A percentile compares a stretch with the other conserved stretches of the same genome.
phyloP scores from a whole-genome alignment of 345 rosid genomes.

The Rhizophora mangle region DNA sequence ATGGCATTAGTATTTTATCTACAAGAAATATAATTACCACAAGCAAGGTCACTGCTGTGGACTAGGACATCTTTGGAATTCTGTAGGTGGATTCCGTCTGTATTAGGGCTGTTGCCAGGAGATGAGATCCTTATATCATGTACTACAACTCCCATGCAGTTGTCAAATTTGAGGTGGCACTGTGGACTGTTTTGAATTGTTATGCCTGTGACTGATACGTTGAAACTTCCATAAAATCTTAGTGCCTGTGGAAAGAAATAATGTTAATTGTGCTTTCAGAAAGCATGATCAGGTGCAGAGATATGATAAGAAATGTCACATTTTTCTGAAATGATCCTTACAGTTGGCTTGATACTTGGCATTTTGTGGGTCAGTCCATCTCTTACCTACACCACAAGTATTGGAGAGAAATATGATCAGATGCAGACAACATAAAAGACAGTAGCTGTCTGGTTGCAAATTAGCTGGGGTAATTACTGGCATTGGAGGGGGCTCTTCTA shows the following conservation, averaged over 20 bases:
- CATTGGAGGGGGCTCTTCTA: constrained; percentile 49
- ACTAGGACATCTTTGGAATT: constrained; percentile 81
- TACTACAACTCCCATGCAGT: constrained; percentile 75
- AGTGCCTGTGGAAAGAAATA: constrained; percentile 58
- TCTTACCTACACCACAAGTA: constrained; percentile 52
- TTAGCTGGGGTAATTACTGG: constrained; percentile 46
- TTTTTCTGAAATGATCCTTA: constrained; percentile 37
- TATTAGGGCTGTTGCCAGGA: constrained; percentile 93
- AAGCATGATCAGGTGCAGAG: constrained; percentile 3
- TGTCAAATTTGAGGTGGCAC: constrained; percentile 95
- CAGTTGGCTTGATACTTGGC: constrained; percentile 90
- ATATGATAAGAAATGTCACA: constrained; percentile 2
- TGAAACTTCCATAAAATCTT: constrained; percentile 90
- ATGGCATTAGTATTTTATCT: no score
- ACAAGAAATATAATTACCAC: constrained; percentile 49
- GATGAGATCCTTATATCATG: constrained; percentile 67
- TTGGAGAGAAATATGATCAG: constrained; percentile 26
- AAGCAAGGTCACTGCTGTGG: constrained; percentile 60
- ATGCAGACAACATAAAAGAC: constrained; percentile 10
- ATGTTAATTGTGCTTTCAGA: constrained; percentile 11
- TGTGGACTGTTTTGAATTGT: constrained; percentile 93
- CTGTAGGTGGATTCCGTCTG: constrained; percentile 94
- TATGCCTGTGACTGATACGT: constrained; percentile 83
- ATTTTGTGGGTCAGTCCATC: constrained; percentile 57
- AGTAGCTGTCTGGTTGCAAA: constrained; percentile 2